phyloP scores from a whole-genome alignment of 352 stramenopile species.

The Aphanomyces invadans region DNA sequence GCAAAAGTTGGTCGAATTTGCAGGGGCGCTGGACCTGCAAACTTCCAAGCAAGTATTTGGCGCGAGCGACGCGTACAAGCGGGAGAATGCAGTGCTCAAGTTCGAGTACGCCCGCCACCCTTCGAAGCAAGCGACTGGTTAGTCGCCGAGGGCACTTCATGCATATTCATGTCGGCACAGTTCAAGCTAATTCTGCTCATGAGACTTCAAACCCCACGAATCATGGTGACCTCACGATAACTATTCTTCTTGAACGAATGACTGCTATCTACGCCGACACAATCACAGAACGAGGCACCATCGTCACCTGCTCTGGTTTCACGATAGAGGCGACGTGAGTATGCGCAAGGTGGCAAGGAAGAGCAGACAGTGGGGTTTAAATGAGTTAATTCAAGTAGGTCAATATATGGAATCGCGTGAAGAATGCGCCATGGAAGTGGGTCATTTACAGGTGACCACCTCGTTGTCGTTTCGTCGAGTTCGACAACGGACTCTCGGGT shows the following conservation, averaged over 20 bases:
- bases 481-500: conserved; percentile 14
- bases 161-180: too few relatives aligned
- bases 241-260: too few relatives aligned
- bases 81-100: conserved; percentile 49
- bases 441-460: conserved; percentile 1
- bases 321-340: too few relatives aligned
- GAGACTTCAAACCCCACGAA: too few relatives aligned
- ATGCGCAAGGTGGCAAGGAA: too few relatives aligned
- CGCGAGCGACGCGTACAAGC: conserved; percentile 42
- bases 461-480: conserved; percentile 12
- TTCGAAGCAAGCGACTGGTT: not conserved
- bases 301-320: too few relatives aligned
- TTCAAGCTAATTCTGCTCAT: too few relatives aligned
- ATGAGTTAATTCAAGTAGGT: not conserved
- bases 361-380: too few relatives aligned
- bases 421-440: conserved; percentile 22
- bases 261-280: too few relatives aligned
- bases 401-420: not conserved
- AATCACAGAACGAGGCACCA: too few relatives aligned
- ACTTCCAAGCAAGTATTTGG: conserved; percentile 33
- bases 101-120: conserved; percentile 31
- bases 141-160: not conserved
- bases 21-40: conserved; percentile 30
- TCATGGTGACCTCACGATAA: too few relatives aligned
- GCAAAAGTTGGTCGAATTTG: conserved; percentile 58